phyloP scores from a whole-genome alignment of 345 rosid genomes.

The Cardamine chenopodiifolia region DNA sequence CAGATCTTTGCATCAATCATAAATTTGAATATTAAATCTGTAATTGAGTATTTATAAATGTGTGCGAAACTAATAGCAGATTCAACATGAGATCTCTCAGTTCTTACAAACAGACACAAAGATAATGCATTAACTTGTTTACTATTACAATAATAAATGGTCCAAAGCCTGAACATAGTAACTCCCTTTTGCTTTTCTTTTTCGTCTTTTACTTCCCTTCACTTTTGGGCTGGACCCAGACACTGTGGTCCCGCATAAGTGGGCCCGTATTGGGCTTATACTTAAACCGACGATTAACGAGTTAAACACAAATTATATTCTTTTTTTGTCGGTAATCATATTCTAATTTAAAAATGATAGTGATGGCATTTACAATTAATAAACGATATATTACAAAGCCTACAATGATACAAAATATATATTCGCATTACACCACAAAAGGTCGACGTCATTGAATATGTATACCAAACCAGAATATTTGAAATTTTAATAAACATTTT shows the following conservation, averaged over 20 bases:
- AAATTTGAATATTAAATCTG: slow-evolving; percentile 4
- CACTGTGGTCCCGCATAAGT: slow-evolving; percentile 29
- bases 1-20: neutral
- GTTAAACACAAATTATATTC: slow-evolving; percentile 11
- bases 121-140: slow-evolving; percentile 7
- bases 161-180: slow-evolving; percentile 23
- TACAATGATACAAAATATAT: neutral
- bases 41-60: neutral
- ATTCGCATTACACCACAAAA: slow-evolving; percentile 18
- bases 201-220: slow-evolving; percentile 9
- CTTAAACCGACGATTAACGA: slow-evolving; percentile 18
- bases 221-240: slow-evolving; percentile 41
- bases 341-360: no score
- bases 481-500: neutral
- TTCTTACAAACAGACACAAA: slow-evolving; percentile 3
- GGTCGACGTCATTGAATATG: slow-evolving; percentile 11
- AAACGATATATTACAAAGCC: neutral
- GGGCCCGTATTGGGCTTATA: slow-evolving; percentile 27
- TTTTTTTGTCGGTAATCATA: no score
- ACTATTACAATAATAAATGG: slow-evolving; percentile 17
- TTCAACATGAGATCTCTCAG: slow-evolving; percentile 12
- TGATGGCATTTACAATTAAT: neutral
- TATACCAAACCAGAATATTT: neutral
- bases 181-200: slow-evolving; percentile 23
- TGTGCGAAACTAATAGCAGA: slow-evolving; percentile 1